Conservation (phyloP, 2,329 filamentous ascomycete genomes). For the Sporothrix pseudoabietina region DNA sequence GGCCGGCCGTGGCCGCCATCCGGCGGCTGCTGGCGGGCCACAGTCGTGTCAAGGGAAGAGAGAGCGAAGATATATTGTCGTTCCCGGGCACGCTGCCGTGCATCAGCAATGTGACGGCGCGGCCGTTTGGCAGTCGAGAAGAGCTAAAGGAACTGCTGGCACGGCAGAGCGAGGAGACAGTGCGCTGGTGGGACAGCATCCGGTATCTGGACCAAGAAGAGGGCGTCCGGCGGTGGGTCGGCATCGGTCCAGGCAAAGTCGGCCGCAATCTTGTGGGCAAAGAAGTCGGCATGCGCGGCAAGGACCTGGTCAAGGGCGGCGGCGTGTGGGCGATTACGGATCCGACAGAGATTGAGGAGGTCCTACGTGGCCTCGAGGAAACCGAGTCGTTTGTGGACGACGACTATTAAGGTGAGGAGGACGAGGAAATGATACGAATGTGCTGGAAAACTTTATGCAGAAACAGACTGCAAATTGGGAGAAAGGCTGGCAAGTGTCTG, state of each 20-base stretch:
- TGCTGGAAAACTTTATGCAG: background rate
- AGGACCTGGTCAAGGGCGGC: slow-evolving; percentile 79
- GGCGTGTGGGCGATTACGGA: slow-evolving; percentile 91
- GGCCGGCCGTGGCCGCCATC: slow-evolving; percentile 77
- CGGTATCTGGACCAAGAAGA: slow-evolving; percentile 83
- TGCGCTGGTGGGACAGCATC: slow-evolving; percentile 93
- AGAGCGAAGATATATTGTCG: slow-evolving; percentile 65
- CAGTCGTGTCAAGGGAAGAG: slow-evolving; percentile 55
- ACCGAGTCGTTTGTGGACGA: slow-evolving; percentile 53
- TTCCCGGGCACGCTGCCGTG: slow-evolving; percentile 78
- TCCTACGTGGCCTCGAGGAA: slow-evolving; percentile 65
- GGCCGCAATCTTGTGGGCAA: slow-evolving; percentile 92
- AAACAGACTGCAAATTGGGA: slow-evolving; percentile 10
- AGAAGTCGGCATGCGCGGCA: slow-evolving; percentile 83
- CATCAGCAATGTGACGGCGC: slow-evolving; percentile 81
- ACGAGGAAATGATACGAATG: background rate
- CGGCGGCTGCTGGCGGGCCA: slow-evolving; percentile 63
- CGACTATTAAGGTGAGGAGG: background rate
- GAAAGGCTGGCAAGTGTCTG: background rate
- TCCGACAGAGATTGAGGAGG: slow-evolving; percentile 72
- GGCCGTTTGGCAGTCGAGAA: slow-evolving; percentile 71
- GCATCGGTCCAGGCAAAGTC: slow-evolving; percentile 91
- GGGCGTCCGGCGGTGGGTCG: slow-evolving; percentile 81
- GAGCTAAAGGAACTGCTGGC: slow-evolving; percentile 79
- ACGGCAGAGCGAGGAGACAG: slow-evolving; percentile 84